These are phyloP conservation scores for Areca catechu DNA, from an alignment of 176 grass and related monocot species.

Conservation along the genomic window DNA sequence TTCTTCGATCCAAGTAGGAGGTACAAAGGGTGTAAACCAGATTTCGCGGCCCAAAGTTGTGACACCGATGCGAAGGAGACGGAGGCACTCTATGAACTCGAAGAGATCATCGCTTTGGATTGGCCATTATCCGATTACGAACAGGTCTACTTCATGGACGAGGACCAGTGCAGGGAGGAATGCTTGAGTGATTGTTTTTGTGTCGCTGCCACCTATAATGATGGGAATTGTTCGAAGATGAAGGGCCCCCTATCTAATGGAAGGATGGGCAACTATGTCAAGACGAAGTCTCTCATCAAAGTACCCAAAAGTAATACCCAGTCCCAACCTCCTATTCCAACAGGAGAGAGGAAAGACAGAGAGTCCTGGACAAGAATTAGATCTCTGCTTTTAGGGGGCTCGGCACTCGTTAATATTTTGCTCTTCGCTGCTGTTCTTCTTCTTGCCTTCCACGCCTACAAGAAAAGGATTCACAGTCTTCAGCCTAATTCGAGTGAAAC, in stretches of 20 bases:
- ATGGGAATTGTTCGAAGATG: neutral
- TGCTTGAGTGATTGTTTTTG: conserved; percentile 7
- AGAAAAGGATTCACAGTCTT: too few relatives aligned
- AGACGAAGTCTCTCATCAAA: conserved; percentile 1
- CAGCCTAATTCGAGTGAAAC: too few relatives aligned
- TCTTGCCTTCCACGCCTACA: too few relatives aligned
- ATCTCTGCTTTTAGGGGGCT: neutral
- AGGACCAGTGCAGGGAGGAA: neutral
- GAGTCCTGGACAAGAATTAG: neutral
- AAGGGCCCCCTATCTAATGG: conserved; percentile 7
- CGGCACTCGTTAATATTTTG: neutral
- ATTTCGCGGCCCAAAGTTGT: conserved; percentile 39
- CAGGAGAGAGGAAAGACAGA: neutral
- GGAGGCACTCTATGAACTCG: conserved; percentile 20
- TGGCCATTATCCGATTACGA: neutral
- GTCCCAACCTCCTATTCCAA: neutral
- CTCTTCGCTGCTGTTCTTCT: too few relatives aligned
- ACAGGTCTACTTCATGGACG: neutral
- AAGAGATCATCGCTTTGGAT: neutral
- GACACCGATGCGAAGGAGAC: conserved; percentile 20
- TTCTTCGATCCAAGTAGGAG: conserved; percentile 29
- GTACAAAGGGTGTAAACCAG: conserved; percentile 33
- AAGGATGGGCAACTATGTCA: neutral
- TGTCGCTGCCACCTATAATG: neutral
- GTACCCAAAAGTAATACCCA: neutral